phyloP scores from a whole-genome alignment of 179 eudicot species.

The Beta lomatogona region DNA sequence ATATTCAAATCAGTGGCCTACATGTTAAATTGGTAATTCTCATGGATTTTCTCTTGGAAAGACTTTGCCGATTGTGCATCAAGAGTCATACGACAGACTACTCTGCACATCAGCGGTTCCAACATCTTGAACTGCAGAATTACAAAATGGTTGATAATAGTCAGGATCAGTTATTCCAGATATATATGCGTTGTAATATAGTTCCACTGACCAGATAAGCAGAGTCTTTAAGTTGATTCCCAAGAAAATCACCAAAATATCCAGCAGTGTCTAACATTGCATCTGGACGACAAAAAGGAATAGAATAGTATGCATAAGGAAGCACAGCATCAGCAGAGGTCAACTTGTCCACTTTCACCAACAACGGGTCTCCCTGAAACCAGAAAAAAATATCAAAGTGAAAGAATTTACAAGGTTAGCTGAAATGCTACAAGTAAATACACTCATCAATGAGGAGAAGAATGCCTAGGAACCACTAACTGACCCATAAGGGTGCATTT shows the following conservation, averaged over 20 bases:
- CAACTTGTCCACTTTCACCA: constrained; percentile 62
- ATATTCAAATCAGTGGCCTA: constrained; percentile 22
- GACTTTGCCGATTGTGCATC: constrained; percentile 49
- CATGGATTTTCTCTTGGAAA: constrained; percentile 53
- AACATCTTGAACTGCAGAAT: constrained; percentile 59
- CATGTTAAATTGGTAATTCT: constrained; percentile 63
- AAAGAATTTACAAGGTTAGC: background rate
- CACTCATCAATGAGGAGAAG: background rate
- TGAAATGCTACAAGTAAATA: background rate
- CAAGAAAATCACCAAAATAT: constrained; percentile 56
- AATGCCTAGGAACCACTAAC: background rate
- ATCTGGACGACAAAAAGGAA: constrained; percentile 53
- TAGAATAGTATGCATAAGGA: constrained; percentile 59
- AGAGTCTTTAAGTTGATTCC: constrained; percentile 60
- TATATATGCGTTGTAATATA: background rate
- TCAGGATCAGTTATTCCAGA: background rate
- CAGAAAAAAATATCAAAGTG: background rate
- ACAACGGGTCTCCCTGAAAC: constrained; percentile 54
- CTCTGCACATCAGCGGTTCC: constrained; percentile 55
- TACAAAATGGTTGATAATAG: background rate
- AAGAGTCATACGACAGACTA: constrained; percentile 44
- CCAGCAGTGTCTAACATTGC: constrained; percentile 49
- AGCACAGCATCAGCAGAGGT: constrained; percentile 60
- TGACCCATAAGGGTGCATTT: too few relatives aligned
- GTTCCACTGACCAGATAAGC: constrained; percentile 11